Percentiles rank a stretch among this genome's conserved stretches.
Conservation (phyloP, 1,284 basidiomycete species). For the Testicularia cyperi region DNA sequence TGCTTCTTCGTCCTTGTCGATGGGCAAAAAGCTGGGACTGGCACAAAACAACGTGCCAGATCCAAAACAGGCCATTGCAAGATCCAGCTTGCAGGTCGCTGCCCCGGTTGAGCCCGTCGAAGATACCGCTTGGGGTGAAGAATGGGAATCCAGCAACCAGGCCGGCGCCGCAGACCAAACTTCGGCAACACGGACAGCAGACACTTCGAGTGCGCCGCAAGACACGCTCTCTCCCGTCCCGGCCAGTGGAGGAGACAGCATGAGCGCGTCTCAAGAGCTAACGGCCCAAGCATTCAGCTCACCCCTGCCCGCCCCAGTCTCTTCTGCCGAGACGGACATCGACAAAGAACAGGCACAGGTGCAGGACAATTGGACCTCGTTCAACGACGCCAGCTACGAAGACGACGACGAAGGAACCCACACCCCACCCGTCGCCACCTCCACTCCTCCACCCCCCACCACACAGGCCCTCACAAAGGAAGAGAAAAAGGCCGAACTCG, state of each 20-base stretch:
- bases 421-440: slow-evolving; percentile 6
- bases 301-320: slow-evolving; percentile 1
- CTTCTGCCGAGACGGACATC: slow-evolving; percentile 3
- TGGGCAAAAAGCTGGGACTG: too few relatives aligned
- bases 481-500: slow-evolving; percentile 47
- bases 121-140: slow-evolving; percentile 29
- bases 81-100: slow-evolving; percentile 33
- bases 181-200: not conserved
- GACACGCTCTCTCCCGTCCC: too few relatives aligned
- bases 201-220: not conserved
- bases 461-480: slow-evolving; percentile 37
- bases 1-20: too few relatives aligned
- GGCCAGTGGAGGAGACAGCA: not conserved
- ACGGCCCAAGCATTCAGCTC: slow-evolving; percentile 24
- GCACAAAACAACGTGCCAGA: not conserved
- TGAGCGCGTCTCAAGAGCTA: slow-evolving; percentile 24
- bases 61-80: slow-evolving; percentile 15
- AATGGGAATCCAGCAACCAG: too few relatives aligned
- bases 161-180: not conserved
- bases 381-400: slow-evolving; percentile 26
- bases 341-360: too few relatives aligned
- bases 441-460: too few relatives aligned
- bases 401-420: slow-evolving; percentile 3
- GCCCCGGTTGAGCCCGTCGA: slow-evolving; percentile 2
- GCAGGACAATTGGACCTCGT: slow-evolving; percentile 29